Evolutionary conservation across 2,329 filamentous ascomycete genomes (phyloP).

Genomic region (Colletotrichum endophyticum): DNA sequence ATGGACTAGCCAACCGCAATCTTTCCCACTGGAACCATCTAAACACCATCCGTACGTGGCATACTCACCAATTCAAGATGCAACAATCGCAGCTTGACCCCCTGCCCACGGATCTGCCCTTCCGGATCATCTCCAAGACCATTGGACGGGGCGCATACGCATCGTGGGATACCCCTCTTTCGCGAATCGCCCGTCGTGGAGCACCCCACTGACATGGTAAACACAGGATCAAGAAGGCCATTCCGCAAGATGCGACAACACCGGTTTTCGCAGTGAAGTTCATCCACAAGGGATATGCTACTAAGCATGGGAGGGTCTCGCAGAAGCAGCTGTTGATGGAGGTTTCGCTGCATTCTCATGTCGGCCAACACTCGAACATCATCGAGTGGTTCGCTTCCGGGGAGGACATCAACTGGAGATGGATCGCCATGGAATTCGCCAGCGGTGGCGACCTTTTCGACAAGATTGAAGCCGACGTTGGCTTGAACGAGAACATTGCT

Average conservation of each 20-base stretch:
- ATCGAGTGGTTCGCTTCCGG: constrained; percentile 91
- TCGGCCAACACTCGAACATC: constrained; percentile 89
- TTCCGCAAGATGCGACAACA: constrained; percentile 68
- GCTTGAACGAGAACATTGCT: constrained; percentile 91
- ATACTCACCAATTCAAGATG: constrained; percentile 39
- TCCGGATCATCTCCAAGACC: constrained; percentile 93
- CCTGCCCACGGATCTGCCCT: constrained; percentile 83
- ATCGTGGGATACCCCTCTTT: constrained; percentile 64
- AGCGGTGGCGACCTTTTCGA: constrained; percentile 97
- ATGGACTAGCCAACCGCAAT: constrained; percentile 5
- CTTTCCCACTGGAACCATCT: not conserved
- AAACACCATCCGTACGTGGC: not conserved
- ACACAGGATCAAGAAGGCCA: constrained; percentile 87
- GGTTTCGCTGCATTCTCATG: constrained; percentile 85
- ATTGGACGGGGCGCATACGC: constrained; percentile 97
- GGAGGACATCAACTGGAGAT: constrained; percentile 86
- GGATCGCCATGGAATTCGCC: constrained; percentile 98
- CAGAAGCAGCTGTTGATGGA: constrained; percentile 92
- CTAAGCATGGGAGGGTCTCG: constrained; percentile 85
- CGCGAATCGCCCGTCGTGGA: not conserved
- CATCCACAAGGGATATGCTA: constrained; percentile 96
- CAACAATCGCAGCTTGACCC: constrained; percentile 88
- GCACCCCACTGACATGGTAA: constrained; percentile 5
- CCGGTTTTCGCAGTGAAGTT: constrained; percentile 98
- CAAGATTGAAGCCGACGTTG: constrained; percentile 98